Base-by-base conservation (phyloP, 139 green algal genomes). In the Bryopsis sp. region DNA sequence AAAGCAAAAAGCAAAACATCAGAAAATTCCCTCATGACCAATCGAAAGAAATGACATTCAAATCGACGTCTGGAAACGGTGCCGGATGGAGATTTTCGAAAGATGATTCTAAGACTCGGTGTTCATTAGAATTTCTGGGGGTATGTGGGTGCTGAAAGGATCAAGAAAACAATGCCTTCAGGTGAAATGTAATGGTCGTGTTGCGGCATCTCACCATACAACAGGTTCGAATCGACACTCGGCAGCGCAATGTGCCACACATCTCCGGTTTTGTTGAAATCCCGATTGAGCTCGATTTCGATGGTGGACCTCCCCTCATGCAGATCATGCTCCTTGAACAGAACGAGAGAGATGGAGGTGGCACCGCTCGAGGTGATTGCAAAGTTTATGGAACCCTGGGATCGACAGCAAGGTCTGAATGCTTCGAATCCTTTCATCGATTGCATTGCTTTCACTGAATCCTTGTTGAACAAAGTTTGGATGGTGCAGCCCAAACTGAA, bases 231-330 rank as follows among this genome's bases (percentile, higher is more conserved):
- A 22, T 65, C 5, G 0, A 95, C 62, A 1, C 76, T 48, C 0
- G 84, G 82, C 65, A 98, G 72, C 29, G 74, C 68, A 22, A 96
- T 77, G 78, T 98, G 93, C 88, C 92, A 98, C 2, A 92, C 76
- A 57, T 88, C 76, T 15, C 84, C 87, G 2, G 82, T 85, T 5
- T 26, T 15, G 80, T 99, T 96, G 35, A 64, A 48, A 0, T 60
- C 39, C 2, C 82, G 78, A 67, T 90, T 70, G 2, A 99, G 78
- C 15, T 64, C 32, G 1, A 97, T 72, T 72, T 95, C 86, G 24
- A 79, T 35, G 1, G 82, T 87, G 1, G 74, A 31, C 7, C 70
- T 72, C 28, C 86, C 88, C 3, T 65, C 73, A 0, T 74, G 48
- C 58, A 97, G 74, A 72, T 96, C 88, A 1, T 64, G 62, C 48